Base-by-base conservation (phyloP, 208 protist species). In the Novymonas esmeraldas region DNA sequence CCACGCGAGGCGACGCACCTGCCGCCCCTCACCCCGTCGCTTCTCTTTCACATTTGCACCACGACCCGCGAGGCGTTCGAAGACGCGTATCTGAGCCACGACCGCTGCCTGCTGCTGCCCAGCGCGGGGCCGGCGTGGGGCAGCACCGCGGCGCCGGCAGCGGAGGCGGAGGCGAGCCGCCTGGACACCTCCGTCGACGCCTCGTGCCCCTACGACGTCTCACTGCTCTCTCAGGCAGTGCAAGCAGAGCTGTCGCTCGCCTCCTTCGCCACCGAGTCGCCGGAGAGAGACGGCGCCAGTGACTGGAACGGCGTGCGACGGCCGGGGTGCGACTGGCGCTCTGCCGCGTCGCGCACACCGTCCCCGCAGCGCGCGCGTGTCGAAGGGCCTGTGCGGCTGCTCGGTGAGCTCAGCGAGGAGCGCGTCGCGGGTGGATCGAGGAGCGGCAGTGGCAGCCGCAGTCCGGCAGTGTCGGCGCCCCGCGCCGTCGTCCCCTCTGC, bases 1-100 rank as follows among this genome's bases (percentile, higher is more conserved):
- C 6, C 46, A 11, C 46, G 10, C 48, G 39, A 38, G 16, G 28
- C 38, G 3, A 16, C 59, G 9, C 39, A 16, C 36, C 29, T 94
- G 22, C 67, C 72, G 0, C 72, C 60, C 3, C 72, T 94, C 6
- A 36, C 46, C 9, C 60, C 75, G 22, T 80, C 74, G 33, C 29
- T 76, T 5, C 72, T 94, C 13, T 80, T 94, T 39, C 76, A 78
- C 24, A 66, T 94, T 7, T 79, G 92, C 62, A 58, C 59, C 26
- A 88, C 69, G 38, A 85, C 80, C 22, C 73, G 55, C 6, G 75
- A 89, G 41, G 69, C 65, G 20, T 94, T 94, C 54, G 70, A 84
- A 42, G 66, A 64, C 10, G 56, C 55, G 20, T 83, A 93, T 49
- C 71, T 93, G 2, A 60, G 64, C 24, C 78, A 79, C 33, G 79